phyloP scores from a whole-genome alignment of 192 early-diverging fungal species.

The Ambispora gerdemannii region DNA sequence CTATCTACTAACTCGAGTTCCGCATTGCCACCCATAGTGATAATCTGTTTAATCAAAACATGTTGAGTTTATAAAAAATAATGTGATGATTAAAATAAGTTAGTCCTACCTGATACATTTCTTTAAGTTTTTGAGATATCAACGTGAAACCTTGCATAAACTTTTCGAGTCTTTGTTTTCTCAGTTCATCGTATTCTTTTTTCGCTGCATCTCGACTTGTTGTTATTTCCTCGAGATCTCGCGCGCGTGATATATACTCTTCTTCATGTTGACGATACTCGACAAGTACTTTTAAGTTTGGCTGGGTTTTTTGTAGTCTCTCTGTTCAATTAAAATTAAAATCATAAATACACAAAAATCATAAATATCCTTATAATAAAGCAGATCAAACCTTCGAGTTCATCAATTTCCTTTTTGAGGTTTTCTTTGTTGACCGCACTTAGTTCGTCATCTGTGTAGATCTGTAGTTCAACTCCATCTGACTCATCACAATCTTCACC shows the following conservation, averaged over 20 bases:
- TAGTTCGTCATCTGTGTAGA: conserved; percentile 62
- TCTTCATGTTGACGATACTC: conserved; percentile 82
- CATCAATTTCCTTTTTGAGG: conserved; percentile 68
- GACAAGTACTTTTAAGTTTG: conserved; percentile 82
- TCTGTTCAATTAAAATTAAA: not conserved
- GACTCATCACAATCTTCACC: too few species aligned
- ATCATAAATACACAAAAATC: not conserved
- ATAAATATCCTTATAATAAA: too few species aligned
- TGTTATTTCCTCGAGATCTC: conserved; percentile 76
- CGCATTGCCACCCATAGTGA: conserved; percentile 96
- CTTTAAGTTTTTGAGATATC: conserved; percentile 94
- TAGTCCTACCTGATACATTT: conserved; percentile 91
- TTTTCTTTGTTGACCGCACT: conserved; percentile 60
- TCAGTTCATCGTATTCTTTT: conserved; percentile 67
- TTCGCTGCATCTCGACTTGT: conserved; percentile 70
- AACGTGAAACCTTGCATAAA: conserved; percentile 95
- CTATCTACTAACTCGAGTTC: conserved; percentile 96
- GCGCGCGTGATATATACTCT: conserved; percentile 65
- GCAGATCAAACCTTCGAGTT: conserved; percentile 62
- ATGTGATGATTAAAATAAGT: not conserved
- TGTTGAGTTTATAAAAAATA: not conserved
- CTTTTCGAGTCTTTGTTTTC: conserved; percentile 77
- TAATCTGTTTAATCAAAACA: conserved; percentile 60
- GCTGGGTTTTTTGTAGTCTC: conserved; percentile 50
- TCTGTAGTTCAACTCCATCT: conserved; percentile 48